Conservation (phyloP, 139 green algal genomes). For the Coccomyxa sp. region DNA sequence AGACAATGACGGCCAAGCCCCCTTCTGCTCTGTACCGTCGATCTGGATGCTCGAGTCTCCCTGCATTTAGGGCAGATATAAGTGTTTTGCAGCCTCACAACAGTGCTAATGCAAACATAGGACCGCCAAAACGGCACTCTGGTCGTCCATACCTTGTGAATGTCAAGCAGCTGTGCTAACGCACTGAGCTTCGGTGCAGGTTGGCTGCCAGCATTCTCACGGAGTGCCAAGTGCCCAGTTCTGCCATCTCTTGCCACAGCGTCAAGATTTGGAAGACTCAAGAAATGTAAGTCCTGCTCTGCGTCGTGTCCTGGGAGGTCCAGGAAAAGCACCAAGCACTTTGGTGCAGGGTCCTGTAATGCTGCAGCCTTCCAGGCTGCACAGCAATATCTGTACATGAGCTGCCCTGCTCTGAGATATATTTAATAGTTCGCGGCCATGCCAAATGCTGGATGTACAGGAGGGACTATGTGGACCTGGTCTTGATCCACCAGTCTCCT, state of each 20-base stretch:
- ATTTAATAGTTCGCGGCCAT: background rate
- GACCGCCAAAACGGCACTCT: background rate
- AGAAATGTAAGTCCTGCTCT: conserved; percentile 3
- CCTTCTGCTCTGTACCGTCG: background rate
- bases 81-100: background rate
- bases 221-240: conserved; percentile 36
- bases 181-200: background rate
- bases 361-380: conserved; percentile 9
- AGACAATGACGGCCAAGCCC: too few species aligned
- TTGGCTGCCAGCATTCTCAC: background rate
- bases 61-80: background rate
- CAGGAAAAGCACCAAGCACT: conserved; percentile 44
- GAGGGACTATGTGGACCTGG: background rate
- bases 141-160: background rate
- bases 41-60: background rate
- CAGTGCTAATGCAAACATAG: background rate
- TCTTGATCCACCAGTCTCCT: background rate
- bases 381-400: background rate
- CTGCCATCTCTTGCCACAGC: conserved; percentile 29
- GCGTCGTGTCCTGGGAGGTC: background rate
- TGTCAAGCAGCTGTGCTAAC: background rate
- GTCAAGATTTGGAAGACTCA: conserved; percentile 41
- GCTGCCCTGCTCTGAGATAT: background rate
- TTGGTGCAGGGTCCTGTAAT: conserved; percentile 43
- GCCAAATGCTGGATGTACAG: background rate